These are phyloP conservation scores for Paramecium octaurelia DNA, from an alignment of 73 alveolate genomes.

Conservation along the genomic window DNA sequence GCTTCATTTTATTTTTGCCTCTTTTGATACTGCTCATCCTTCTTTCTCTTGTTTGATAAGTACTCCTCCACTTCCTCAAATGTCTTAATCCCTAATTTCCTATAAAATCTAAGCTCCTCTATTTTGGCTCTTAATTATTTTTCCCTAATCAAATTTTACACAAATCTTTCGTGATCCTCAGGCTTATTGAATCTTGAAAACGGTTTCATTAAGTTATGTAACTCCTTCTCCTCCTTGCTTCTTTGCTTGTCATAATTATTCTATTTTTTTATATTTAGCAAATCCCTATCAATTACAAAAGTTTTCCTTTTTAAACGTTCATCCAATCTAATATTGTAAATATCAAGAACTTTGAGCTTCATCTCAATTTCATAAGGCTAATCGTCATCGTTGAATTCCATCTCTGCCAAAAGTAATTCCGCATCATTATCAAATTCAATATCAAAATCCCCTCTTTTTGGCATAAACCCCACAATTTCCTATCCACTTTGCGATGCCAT, in stretches of 20 bases:
- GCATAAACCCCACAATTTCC: conserved; percentile 95
- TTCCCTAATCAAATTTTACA: conserved; percentile 72
- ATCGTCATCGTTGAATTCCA: conserved; percentile 96
- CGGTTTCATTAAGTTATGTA: conserved; percentile 74
- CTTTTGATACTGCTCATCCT: conserved; percentile 38
- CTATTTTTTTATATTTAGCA: conserved; percentile 74
- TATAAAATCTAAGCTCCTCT: conserved; percentile 73
- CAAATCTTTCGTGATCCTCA: conserved; percentile 79
- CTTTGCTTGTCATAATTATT: conserved; percentile 66
- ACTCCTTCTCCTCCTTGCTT: conserved; percentile 71
- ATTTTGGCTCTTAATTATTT: conserved; percentile 70
- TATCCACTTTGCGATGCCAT: conserved; percentile 68
- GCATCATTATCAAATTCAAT: conserved; percentile 96
- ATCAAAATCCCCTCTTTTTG: conserved; percentile 97
- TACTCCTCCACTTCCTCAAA: conserved; percentile 75
- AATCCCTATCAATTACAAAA: conserved; percentile 93
- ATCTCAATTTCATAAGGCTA: conserved; percentile 83
- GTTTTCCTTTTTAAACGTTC: conserved; percentile 95
- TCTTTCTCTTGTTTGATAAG: conserved; percentile 70
- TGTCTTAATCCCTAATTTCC: conserved; percentile 74
- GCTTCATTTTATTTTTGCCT: conserved; percentile 42
- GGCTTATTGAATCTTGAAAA: conserved; percentile 78
- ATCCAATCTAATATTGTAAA: conserved; percentile 91
- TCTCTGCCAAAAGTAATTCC: conserved; percentile 88
- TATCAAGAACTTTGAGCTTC: conserved; percentile 87